These are phyloP conservation scores for Solanum acaule DNA, from an alignment of 257 asterid species.

Conservation along the genomic window DNA sequence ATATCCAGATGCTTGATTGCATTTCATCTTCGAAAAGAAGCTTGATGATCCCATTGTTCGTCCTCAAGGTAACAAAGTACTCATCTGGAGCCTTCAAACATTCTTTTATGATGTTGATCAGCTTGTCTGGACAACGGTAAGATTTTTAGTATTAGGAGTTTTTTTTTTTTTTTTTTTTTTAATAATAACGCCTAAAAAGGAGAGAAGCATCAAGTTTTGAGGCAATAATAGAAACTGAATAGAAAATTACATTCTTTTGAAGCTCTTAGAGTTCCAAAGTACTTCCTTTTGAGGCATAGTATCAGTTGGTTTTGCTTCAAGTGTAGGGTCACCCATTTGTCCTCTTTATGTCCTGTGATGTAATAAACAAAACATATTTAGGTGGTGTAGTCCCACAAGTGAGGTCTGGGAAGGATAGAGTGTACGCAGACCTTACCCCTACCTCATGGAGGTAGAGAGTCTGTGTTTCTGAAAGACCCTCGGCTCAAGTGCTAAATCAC, in stretches of 20 bases:
- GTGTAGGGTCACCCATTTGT: slow-evolving; percentile 28
- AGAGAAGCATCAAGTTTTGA: not conserved
- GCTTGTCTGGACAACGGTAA: slow-evolving; percentile 34
- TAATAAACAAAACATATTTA: not conserved
- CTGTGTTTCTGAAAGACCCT: not conserved
- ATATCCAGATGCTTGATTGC: slow-evolving; percentile 41
- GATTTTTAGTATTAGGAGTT: not conserved
- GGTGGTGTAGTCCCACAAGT: not conserved
- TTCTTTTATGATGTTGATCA: slow-evolving; percentile 34
- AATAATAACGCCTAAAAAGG: not conserved
- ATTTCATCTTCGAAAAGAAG: slow-evolving; percentile 42
- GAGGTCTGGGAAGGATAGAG: not conserved
- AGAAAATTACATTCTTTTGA: slow-evolving; percentile 39
- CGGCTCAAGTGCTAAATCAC: not conserved
- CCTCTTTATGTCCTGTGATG: slow-evolving; percentile 37
- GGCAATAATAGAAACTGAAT: not conserved
- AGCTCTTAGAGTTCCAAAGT: slow-evolving; percentile 34
- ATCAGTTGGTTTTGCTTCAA: slow-evolving; percentile 33
- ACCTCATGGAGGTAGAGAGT: not conserved
- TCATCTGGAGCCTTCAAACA: slow-evolving; percentile 15
- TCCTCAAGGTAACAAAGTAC: slow-evolving; percentile 36
- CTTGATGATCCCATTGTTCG: slow-evolving; percentile 37
- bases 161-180: not conserved
- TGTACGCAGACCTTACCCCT: not conserved
- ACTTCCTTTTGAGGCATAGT: slow-evolving; percentile 41